phyloP scores from a whole-genome alignment of 257 asterid genomes.

The Primulina tabacum region DNA sequence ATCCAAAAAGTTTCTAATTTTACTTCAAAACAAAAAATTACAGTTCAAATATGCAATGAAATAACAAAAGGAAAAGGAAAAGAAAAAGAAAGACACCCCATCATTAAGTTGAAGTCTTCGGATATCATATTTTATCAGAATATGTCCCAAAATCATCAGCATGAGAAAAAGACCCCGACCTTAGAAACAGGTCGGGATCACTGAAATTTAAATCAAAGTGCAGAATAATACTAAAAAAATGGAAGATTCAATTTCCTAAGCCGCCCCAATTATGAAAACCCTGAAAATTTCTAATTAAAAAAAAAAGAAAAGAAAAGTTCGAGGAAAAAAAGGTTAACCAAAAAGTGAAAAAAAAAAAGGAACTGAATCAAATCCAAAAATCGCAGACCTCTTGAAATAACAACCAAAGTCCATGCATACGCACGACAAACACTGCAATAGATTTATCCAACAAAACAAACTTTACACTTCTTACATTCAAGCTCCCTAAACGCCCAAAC shows the following conservation, averaged over 20 bases:
- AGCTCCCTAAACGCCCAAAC: neutral
- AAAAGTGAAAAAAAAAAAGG: too few relatives aligned
- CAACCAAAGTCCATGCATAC: neutral
- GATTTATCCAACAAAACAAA: neutral
- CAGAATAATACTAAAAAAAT: neutral
- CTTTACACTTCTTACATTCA: too few relatives aligned
- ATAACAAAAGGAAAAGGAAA: too few relatives aligned
- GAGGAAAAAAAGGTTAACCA: neutral
- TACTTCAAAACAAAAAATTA: neutral
- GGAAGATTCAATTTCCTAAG: neutral
- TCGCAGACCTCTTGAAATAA: neutral
- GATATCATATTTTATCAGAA: neutral
- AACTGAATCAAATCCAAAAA: neutral
- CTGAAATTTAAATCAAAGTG: neutral
- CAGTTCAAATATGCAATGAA: neutral
- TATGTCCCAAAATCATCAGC: neutral
- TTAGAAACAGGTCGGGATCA: neutral
- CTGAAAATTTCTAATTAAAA: neutral
- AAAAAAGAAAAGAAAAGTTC: neutral
- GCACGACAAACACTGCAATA: neutral
- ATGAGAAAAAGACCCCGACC: neutral
- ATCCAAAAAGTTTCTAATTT: neutral
- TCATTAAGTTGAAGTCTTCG: neutral
- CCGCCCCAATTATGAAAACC: neutral
- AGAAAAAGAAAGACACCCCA: neutral